Evolutionary conservation across 2,329 filamentous ascomycete genomes (phyloP), one percentile per base, ranked within the genome.

Genomic region (Beauveria asiatica): DNA sequence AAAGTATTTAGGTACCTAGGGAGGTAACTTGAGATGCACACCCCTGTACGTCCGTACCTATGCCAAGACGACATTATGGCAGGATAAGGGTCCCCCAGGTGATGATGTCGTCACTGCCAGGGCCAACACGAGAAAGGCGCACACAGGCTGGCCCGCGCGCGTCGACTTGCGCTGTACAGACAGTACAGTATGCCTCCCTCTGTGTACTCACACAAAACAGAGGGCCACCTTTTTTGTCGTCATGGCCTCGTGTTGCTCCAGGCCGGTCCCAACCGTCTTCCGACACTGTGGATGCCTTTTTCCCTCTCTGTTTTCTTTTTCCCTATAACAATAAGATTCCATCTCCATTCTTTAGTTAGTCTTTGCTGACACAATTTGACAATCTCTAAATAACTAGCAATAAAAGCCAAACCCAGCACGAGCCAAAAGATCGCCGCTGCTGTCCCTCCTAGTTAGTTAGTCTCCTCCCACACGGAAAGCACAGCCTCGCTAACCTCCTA

Each of bases 81-180:
- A 30, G 19, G 45, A 44, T 33, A 55, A 55, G 25, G 52, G 42
- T 27, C 27, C 39, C 52, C 37, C 21, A 23, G 48, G 48, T 27
- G 10, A 21, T 45, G 17, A 33, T 55, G 52, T 45, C 52, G 41
- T 55, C 52, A 46, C 52, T 45, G 16, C 41, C 39, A 33, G 51
- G 52, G 9, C 41, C 52, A 45, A 55, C 52, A 55, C 52, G 52
- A 55, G 52, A 55, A 55, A 45, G 30, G 27, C 25, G 21, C 33
- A 37, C 33, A 37, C 33, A 37, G 33, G 33, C 5, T 13, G 33
- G 33, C 33, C 33, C 30, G 30, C 30, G 30, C 11, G 30, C 30
- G 44, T 46, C 44, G 44, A 45, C 23, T 25, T 46, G 44, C 33
- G 33, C 33, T 37, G 33, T 37, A 30, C 25, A 6, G 25, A 25